Evolutionary conservation across 352 stramenopile species (phyloP).

Genomic region (Phytophthora quininea): DNA sequence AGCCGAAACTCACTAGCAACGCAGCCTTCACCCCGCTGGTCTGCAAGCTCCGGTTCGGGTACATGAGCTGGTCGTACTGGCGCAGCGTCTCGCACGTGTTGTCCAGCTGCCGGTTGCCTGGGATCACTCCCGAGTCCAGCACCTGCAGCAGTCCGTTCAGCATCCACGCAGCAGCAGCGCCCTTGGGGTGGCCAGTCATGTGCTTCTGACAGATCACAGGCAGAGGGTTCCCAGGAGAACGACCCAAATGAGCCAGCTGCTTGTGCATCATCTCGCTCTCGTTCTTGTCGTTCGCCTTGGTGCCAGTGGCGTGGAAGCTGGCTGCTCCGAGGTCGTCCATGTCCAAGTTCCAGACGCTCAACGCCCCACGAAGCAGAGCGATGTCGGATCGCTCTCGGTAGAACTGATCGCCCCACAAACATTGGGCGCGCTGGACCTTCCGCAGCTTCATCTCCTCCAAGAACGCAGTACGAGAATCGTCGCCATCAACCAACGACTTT

Average conservation of each 20-base stretch:
- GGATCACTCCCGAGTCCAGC: slow-evolving; percentile 77
- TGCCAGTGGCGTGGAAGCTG: slow-evolving; percentile 86
- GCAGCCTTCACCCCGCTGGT: slow-evolving; percentile 81
- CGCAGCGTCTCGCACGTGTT: slow-evolving; percentile 74
- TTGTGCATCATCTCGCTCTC: slow-evolving; percentile 89
- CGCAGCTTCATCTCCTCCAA: slow-evolving; percentile 70
- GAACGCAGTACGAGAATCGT: slow-evolving; percentile 47
- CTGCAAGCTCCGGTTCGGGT: slow-evolving; percentile 83
- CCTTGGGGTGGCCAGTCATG: slow-evolving; percentile 85
- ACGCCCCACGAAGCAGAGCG: slow-evolving; percentile 72
- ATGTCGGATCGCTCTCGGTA: slow-evolving; percentile 66
- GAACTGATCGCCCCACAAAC: slow-evolving; percentile 74
- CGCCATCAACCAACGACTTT: slow-evolving; percentile 43
- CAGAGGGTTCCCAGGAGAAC: slow-evolving; percentile 72
- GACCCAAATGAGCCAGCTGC: slow-evolving; percentile 80
- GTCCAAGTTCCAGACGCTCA: slow-evolving; percentile 80
- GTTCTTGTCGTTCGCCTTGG: slow-evolving; percentile 88
- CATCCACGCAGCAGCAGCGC: slow-evolving; percentile 83
- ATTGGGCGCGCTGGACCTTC: slow-evolving; percentile 71
- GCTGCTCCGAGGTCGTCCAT: slow-evolving; percentile 83
- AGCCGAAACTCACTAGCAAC: slow-evolving; percentile 86
- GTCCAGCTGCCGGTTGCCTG: slow-evolving; percentile 85
- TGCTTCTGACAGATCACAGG: slow-evolving; percentile 86
- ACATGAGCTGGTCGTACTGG: slow-evolving; percentile 79
- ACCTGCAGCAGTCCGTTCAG: slow-evolving; percentile 84